Evolutionary conservation across 2,329 filamentous ascomycete genomes (phyloP).

Genomic region (Aspergillus versicolor): DNA sequence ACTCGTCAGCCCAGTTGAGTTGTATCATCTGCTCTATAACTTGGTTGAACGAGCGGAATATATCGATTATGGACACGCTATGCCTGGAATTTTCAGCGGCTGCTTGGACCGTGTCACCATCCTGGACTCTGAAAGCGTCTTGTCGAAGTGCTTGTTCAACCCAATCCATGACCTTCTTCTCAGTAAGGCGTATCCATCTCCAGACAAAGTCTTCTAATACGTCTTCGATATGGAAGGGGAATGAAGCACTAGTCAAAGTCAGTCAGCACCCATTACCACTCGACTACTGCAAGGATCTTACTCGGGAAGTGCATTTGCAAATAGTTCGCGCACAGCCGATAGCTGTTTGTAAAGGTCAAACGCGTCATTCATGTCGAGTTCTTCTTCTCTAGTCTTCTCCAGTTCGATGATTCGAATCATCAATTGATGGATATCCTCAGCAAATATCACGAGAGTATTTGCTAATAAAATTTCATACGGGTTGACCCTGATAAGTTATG

Average conservation of each 20-base stretch:
- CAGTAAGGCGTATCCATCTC: constrained; percentile 85
- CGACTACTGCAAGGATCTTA: constrained; percentile 26
- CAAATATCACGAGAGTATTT: constrained; percentile 84
- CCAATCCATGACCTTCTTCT: constrained; percentile 75
- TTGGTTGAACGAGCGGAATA: constrained; percentile 92
- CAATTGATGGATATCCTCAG: constrained; percentile 82
- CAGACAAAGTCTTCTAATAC: constrained; percentile 90
- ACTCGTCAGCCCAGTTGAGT: constrained; percentile 87
- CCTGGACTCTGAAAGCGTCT: constrained; percentile 77
- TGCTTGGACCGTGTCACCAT: constrained; percentile 49
- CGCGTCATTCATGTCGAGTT: constrained; percentile 85
- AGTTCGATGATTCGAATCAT: constrained; percentile 76
- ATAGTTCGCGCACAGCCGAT: constrained; percentile 78
- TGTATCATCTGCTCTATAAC: constrained; percentile 82
- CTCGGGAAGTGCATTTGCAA: constrained; percentile 70
- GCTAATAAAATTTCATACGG: constrained; percentile 71
- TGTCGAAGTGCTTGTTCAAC: constrained; percentile 89
- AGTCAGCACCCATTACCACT: constrained; percentile 14
- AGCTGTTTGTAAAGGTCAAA: constrained; percentile 92
- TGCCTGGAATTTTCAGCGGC: constrained; percentile 80
- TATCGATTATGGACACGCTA: constrained; percentile 88
- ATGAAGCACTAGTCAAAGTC: constrained; percentile 52
- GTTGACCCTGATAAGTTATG: constrained; percentile 44
- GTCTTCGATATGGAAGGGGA: constrained; percentile 84
- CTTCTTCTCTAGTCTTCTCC: constrained; percentile 66